Percentiles rank a stretch among this genome's conserved stretches.
These are phyloP conservation scores for Paracamarosporium sp. DNA, from an alignment of 2,329 filamentous ascomycete genomes.

Conservation along the genomic window DNA sequence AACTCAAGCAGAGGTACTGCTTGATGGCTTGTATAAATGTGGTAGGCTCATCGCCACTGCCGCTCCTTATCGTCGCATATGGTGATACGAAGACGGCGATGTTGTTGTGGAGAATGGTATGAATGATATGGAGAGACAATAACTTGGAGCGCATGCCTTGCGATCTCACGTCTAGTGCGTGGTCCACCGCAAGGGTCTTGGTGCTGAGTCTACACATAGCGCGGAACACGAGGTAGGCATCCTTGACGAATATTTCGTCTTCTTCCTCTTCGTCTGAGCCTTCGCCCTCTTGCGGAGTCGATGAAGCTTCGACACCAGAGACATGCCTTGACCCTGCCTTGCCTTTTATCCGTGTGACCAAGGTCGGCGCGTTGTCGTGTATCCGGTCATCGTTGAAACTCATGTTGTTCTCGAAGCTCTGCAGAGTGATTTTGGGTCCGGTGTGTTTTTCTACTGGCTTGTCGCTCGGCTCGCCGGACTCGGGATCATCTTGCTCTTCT, in stretches of 20 bases:
- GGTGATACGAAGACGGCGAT: conserved; percentile 90
- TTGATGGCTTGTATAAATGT: conserved; percentile 94
- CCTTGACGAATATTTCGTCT: conserved; percentile 95
- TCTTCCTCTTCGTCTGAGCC: conserved; percentile 72
- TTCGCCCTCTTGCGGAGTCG: conserved; percentile 51
- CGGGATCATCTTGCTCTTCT: conserved; percentile 43
- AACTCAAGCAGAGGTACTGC: conserved; percentile 92
- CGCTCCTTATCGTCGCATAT: conserved; percentile 89
- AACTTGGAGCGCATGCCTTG: conserved; percentile 98
- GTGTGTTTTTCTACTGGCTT: conserved; percentile 55
- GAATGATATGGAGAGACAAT: conserved; percentile 92
- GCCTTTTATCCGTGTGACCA: conserved; percentile 66
- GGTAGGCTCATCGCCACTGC: conserved; percentile 84
- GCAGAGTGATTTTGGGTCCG: conserved; percentile 67
- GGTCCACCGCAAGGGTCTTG: conserved; percentile 86
- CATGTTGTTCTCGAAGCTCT: conserved; percentile 73
- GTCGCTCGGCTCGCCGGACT: conserved; percentile 50
- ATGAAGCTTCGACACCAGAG: conserved; percentile 53
- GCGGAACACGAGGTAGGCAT: conserved; percentile 95
- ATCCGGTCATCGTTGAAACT: conserved; percentile 70
- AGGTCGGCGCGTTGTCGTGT: conserved; percentile 71
- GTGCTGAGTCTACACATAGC: conserved; percentile 98
- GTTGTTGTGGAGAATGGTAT: conserved; percentile 94
- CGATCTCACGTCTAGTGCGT: conserved; percentile 89
- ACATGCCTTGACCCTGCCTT: conserved; percentile 50